These are phyloP conservation scores for Fusarium pseudoanthophilum DNA, from an alignment of 2,329 filamentous ascomycete genomes.

Conservation along the genomic window DNA sequence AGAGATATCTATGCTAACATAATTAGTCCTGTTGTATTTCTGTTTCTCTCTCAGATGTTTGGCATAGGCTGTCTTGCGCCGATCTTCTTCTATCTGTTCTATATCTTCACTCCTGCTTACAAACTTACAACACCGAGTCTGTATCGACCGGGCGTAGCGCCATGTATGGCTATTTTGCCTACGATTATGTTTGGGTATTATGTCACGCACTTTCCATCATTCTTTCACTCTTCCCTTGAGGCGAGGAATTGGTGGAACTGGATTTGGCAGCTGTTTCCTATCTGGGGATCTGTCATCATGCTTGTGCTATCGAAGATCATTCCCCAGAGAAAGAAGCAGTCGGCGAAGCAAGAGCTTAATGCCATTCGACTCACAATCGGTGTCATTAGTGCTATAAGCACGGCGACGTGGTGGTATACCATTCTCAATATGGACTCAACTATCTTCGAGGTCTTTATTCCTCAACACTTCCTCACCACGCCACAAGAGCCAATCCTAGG, in stretches of 20 bases:
- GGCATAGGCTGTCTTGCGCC: constrained; percentile 38
- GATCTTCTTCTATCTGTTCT: constrained; percentile 41
- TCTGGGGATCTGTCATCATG: constrained; percentile 39
- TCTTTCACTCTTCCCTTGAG: constrained; percentile 37
- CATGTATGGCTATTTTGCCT: constrained; percentile 33
- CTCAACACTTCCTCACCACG: constrained; percentile 33
- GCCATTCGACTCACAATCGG: constrained; percentile 8
- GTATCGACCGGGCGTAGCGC: constrained; percentile 5
- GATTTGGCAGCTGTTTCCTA: constrained; percentile 47
- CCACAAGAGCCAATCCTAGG: constrained; percentile 24
- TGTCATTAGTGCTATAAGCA: constrained; percentile 2
- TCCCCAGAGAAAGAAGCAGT: background rate
- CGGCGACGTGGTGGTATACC: constrained; percentile 36
- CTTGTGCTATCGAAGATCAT: constrained; percentile 19
- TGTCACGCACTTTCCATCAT: constrained; percentile 30
- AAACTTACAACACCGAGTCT: constrained; percentile 24
- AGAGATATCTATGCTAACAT: background rate
- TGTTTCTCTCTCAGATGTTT: constrained; percentile 39
- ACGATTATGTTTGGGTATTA: constrained; percentile 34
- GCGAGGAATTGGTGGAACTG: constrained; percentile 46
- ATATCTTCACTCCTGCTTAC: constrained; percentile 28
- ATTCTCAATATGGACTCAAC: constrained; percentile 1
- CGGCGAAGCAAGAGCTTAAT: background rate
- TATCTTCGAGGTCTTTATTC: constrained; percentile 36
- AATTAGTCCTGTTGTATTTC: constrained; percentile 25